Evolutionary conservation across 805 yeast species (phyloP), one percentile per base, ranked within the genome.

Genomic region (Hanseniaspora valbyensis): DNA sequence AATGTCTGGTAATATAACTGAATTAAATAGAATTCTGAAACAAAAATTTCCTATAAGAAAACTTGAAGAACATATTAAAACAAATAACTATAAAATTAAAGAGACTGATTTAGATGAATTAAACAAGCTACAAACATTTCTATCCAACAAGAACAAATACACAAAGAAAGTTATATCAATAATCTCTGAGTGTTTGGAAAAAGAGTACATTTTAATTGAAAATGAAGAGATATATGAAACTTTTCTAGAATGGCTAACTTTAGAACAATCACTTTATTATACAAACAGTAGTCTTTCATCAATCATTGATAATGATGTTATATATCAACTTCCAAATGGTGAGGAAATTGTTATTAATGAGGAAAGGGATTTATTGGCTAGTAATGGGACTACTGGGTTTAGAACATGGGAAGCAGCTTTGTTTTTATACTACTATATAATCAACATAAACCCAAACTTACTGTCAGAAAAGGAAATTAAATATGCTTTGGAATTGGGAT

Each of bases 321-420:
- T 34, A 7, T 46, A 46, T n/a, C 16, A 22, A 24, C 29, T 46
- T 10, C 40, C 39, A 7, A 24, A 32, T 21, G 12, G 21, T 10
- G n/a, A 28, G 1, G 40, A 46, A 14, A 40, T 46, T 8, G 19
- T 32, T 3, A 46, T 46, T 1, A 46, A 39, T 24, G 51, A 46
- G 18, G 41, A 46, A 40, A 46, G 51, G 24, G 40, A 46, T 26
- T 30, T 46, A 24, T 21, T 46, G n/a, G 51, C 51, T 10, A 40
- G 44, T 21, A 41, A 46, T 18, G 51, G 51, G 4, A 81, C 95
- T 0, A 90, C 96, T 0, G 96, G 96, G 0, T 66, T 78, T 50
- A 69, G 96, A 37, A 90, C 96, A 0, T 89, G 96, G 97, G 96
- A 87, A 60, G 96, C 95, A 2, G 83, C 95, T 0, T 56, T 84